Percentiles rank a stretch among this genome's conserved stretches.
Conservation (phyloP, 495 filamentous ascomycete species). For the Penicillium coprophilum region DNA sequence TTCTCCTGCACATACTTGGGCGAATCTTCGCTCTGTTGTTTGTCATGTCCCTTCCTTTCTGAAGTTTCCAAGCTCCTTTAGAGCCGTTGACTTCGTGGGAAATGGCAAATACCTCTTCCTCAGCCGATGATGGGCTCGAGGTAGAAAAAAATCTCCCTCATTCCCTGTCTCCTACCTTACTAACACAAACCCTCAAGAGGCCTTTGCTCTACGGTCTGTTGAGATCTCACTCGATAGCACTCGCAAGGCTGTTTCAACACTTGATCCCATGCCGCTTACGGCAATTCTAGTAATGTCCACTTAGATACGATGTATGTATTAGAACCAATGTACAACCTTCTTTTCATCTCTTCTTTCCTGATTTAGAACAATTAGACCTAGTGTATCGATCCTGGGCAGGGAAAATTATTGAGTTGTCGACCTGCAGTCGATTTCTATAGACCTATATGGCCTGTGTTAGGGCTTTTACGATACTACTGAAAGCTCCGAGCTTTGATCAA, state of each 20-base stretch:
- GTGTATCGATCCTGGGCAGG: background rate
- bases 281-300: slow-evolving; percentile 18
- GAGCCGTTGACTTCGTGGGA: background rate
- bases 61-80: background rate
- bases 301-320: slow-evolving; percentile 9
- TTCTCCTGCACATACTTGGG: slow-evolving; percentile 19
- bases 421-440: background rate
- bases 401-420: background rate
- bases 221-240: slow-evolving; percentile 18
- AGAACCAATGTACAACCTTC: slow-evolving; percentile 12
- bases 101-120: background rate
- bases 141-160: slow-evolving; percentile 2
- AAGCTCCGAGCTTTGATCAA: background rate
- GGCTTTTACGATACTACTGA: background rate
- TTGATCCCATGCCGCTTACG: slow-evolving; percentile 22
- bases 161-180: slow-evolving; percentile 12
- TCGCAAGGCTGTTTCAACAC: slow-evolving; percentile 37
- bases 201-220: slow-evolving; percentile 10
- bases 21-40: background rate
- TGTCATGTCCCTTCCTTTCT: slow-evolving; percentile 2
- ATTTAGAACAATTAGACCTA: background rate
- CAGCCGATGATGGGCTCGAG: background rate
- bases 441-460: background rate
- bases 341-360: background rate
- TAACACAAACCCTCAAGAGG: slow-evolving; percentile 18